These are phyloP conservation scores for sunflower (Helianthus annuus) DNA, from an alignment of 129 eudicot genomes.

Conservation along the genomic window HanXRQr2.0-SUNRISE NC_035447.2:57375045-57375544, in stretches of 20 bases:
- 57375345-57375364: conserved; percentile 34
- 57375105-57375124: conserved; percentile 24
- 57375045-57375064: conserved; percentile 32
- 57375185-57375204: conserved; percentile 10
- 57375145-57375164: conserved; percentile 14
- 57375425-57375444: conserved; percentile 38
- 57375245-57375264: conserved; percentile 11
- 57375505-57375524: conserved; percentile 49
- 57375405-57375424: conserved; percentile 67
- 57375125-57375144: conserved; percentile 25
- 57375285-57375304: conserved; percentile 22
- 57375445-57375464: conserved; percentile 28
- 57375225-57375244: conserved; percentile 30
- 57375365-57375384: neutral
- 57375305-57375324: conserved; percentile 45
- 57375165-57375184: conserved; percentile 31
- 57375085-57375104: conserved; percentile 23
- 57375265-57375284: conserved; percentile 18
- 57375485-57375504: conserved; percentile 38
- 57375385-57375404: conserved; percentile 61
- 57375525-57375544: conserved; percentile 26
- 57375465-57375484: conserved; percentile 29
- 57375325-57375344: conserved; percentile 41
- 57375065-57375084: conserved; percentile 41
- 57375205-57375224: conserved; percentile 20